Conservation (phyloP, 176 grass and related monocot genomes). For the Zoysia pacifica region DNA sequence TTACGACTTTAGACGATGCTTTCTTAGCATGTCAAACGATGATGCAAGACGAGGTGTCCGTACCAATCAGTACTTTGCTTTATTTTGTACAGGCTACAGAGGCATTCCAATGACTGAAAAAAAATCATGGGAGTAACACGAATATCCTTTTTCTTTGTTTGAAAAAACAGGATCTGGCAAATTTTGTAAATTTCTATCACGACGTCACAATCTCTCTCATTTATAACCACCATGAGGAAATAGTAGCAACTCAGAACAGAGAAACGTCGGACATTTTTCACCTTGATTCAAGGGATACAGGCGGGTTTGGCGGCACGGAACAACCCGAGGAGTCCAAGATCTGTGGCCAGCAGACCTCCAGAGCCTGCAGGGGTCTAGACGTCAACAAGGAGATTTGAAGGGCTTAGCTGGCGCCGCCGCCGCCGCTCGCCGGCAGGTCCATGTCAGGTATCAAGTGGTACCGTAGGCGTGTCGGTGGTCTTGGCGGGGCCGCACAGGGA, state of each 20-base stretch:
- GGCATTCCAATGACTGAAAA: background rate
- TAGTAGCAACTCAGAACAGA: background rate
- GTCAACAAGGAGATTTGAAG: background rate
- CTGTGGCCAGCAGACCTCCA: background rate
- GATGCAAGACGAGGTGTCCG: background rate
- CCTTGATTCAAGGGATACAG: background rate
- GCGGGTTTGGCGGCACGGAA: background rate
- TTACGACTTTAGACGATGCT: background rate
- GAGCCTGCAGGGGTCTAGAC: background rate
- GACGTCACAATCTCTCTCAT: background rate
- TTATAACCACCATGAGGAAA: background rate
- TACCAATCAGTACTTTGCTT: background rate
- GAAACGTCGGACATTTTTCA: background rate
- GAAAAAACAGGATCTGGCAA: background rate
- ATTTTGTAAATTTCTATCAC: background rate
- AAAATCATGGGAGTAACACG: too few species aligned
- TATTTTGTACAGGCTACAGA: background rate
- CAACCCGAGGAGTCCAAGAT: constrained; percentile 1
- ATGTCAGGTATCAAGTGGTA: background rate
- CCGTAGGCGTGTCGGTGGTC: background rate
- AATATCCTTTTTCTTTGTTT: background rate
- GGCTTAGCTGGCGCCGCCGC: too few species aligned
- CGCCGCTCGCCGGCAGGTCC: background rate
- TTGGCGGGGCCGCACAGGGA: too few species aligned
- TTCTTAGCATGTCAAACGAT: constrained; percentile 7